These are phyloP conservation scores for Schizopora paradoxa DNA, from an alignment of 1,284 basidiomycete genomes.

Conservation along the genomic window DNA sequence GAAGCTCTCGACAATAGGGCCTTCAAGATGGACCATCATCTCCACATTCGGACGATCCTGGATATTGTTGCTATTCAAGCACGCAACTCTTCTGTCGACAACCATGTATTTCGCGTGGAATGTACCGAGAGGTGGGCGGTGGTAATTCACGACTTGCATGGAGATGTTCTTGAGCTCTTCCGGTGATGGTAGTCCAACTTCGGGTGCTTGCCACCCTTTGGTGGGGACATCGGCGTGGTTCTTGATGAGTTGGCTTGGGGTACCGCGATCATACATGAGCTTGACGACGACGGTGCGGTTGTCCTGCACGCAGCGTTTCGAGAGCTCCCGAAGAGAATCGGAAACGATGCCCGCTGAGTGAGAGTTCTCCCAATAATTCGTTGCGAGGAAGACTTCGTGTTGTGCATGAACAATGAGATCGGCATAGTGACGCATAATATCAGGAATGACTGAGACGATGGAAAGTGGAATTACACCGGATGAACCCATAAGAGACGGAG, in stretches of 20 bases:
- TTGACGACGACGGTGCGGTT: constrained; percentile 50
- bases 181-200: constrained; percentile 49
- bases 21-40: constrained; percentile 65
- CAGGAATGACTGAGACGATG: constrained; percentile 45
- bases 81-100: constrained; percentile 66
- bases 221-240: constrained; percentile 50
- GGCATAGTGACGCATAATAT: constrained; percentile 53
- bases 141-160: constrained; percentile 54
- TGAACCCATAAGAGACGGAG: constrained; percentile 47
- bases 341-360: constrained; percentile 48
- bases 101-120: constrained; percentile 79
- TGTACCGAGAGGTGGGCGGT: constrained; percentile 58
- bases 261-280: constrained; percentile 67
- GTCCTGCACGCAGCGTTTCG: constrained; percentile 39
- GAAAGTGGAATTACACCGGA: constrained; percentile 49
- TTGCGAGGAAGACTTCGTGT: constrained; percentile 52
- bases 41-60: constrained; percentile 65
- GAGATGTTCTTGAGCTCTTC: constrained; percentile 58
- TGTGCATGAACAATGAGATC: constrained; percentile 48
- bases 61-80: constrained; percentile 74
- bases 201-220: constrained; percentile 45
- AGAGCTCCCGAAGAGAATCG: constrained; percentile 51
- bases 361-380: constrained; percentile 47
- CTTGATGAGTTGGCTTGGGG: constrained; percentile 49
- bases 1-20: constrained; percentile 64